A percentile compares a stretch with the other conserved stretches of the same genome.
phyloP scores from a whole-genome alignment of 345 rosid species.

The Populus pruinosa region DNA sequence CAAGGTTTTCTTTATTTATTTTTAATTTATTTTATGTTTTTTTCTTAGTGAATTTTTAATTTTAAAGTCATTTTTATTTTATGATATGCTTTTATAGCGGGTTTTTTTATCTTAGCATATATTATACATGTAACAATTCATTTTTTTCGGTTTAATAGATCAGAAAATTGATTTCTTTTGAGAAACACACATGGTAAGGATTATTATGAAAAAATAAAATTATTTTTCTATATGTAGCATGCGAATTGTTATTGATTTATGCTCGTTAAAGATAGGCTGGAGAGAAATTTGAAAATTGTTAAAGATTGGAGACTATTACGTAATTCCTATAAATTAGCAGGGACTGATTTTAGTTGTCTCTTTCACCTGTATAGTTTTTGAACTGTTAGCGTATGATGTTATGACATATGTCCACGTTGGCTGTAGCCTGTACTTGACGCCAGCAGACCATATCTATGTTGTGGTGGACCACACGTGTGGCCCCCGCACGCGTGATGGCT shows the following conservation, averaged over 20 bases:
- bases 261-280: neutral
- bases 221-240: neutral
- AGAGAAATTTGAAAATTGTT: neutral
- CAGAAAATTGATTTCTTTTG: neutral
- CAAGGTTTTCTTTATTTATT: neutral
- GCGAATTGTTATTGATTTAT: neutral
- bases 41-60: neutral
- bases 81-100: no score
- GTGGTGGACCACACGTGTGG: slow-evolving; percentile 30
- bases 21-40: neutral
- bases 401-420: slow-evolving; percentile 8
- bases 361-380: neutral
- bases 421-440: slow-evolving; percentile 36
- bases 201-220: neutral
- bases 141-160: neutral
- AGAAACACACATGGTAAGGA: no score
- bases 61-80: no score
- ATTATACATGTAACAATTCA: neutral
- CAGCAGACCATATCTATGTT: slow-evolving; percentile 25
- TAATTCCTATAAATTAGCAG: neutral
- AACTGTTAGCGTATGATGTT: neutral
- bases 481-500: slow-evolving; percentile 37
- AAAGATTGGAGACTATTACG: neutral
- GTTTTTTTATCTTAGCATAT: neutral
- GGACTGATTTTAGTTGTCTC: neutral